Evolutionary conservation across 169 alveolate species (phyloP).

Genomic region (Besnoitia besnoiti): DNA sequence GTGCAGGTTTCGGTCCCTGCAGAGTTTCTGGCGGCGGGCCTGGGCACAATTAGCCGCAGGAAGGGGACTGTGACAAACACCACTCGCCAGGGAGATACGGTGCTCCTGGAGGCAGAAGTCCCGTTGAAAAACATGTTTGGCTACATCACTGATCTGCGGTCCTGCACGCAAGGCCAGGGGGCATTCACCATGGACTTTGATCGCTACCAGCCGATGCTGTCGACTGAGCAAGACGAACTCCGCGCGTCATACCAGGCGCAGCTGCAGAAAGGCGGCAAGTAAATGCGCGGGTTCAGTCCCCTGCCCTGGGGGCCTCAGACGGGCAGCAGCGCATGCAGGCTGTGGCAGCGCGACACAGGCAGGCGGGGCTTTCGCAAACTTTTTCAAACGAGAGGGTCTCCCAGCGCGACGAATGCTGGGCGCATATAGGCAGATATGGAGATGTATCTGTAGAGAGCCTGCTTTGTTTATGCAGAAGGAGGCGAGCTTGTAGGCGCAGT

Average conservation of each 20-base stretch:
- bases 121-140: slow-evolving; percentile 95
- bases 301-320: too few species aligned
- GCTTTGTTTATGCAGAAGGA: too few species aligned
- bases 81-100: slow-evolving; percentile 81
- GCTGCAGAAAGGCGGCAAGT: slow-evolving; percentile 6
- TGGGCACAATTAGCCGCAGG: slow-evolving; percentile 88
- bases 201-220: slow-evolving; percentile 79
- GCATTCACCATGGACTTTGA: slow-evolving; percentile 93
- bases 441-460: too few species aligned
- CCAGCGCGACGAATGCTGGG: too few species aligned
- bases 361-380: too few species aligned
- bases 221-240: slow-evolving; percentile 79
- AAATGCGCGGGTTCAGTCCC: too few species aligned
- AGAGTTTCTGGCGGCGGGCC: slow-evolving; percentile 83
- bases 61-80: slow-evolving; percentile 91
- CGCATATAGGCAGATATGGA: too few species aligned
- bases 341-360: too few species aligned
- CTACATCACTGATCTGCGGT: slow-evolving; percentile 92
- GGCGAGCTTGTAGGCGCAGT: too few species aligned
- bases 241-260: slow-evolving; percentile 15
- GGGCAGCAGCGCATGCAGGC: too few species aligned
- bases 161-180: slow-evolving; percentile 93
- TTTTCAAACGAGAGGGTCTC: too few species aligned
- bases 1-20: slow-evolving; percentile 92
- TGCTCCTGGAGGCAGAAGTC: slow-evolving; percentile 87